Evolutionary conservation across 768 basidiomycete species (phyloP), one percentile per base, ranked within the genome.

Genomic region (Rhodotorula babjevae): DNA sequence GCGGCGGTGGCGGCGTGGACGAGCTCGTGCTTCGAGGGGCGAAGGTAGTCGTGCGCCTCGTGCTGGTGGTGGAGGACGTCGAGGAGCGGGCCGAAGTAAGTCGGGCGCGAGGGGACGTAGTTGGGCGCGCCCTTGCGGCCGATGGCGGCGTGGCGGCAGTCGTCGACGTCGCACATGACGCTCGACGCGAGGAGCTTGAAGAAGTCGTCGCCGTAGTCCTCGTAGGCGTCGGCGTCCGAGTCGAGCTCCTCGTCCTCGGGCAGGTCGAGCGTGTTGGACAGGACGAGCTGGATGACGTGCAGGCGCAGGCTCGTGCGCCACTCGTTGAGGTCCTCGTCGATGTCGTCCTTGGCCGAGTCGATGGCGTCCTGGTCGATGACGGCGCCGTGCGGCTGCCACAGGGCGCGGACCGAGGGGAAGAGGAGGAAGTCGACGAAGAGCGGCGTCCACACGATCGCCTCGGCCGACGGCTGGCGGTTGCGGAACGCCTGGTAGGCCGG

Each of bases 51-150:
- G 56, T 69, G 72, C 1, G 46, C 46, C 15, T 56, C 50, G 60
- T 61, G 67, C 47, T 73, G 72, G 25, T 73, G 68, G 11, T 0
- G 29, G 49, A 73, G 42, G 25, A 69, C 33, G 23, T 58, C 63
- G 46, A 44, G 40, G 21, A 73, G 56, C 2, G 47, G 2, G 23
- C 68, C 72, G 60, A 62, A 68, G 67, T 61, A 73, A 12, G 67
- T 55, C 36, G 50, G 42, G 7, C 52, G 67, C 21, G n/a, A 6
- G 12, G 47, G 47, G 10, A 11, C 47, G 18, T 55, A 16, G 19
- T 55, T n/a, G 11, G 9, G 44, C 25, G 16, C 6, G 4, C 19
- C 21, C 36, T 61, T 31, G 14, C 19, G 27, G 42, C 6, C 23
- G 36, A 10, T 19, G 3, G 36, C 15, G 1, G 21, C 9, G 52